Base-by-base conservation (phyloP, 1,284 basidiomycete genomes). In the Cryptococcus deneoformans region DNA sequence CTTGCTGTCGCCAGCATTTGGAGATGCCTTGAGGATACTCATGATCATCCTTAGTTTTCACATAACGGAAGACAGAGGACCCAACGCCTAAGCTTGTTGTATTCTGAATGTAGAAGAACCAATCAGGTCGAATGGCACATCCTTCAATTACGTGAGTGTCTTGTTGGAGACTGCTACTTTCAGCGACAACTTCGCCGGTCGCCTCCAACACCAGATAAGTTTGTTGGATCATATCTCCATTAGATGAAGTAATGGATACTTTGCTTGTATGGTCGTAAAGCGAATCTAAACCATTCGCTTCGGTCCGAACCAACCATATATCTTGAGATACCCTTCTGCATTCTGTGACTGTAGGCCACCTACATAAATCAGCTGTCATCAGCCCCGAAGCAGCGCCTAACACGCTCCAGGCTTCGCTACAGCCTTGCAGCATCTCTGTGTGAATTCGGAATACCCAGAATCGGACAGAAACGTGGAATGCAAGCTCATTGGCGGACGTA, bases 371-470 rank as follows among this genome's bases (percentile, higher is more conserved):
- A 0, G 66, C 63, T 1, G 65, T 60, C 7, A 68, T 53, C 10
- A 70, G 36, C 0, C 64, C 69, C 44, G 42, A 42, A 3, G 52
- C 62, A 12, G 24, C 36, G 0, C 57, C 69, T 2, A 53, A n/a
- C 1, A 45, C 51, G 45, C 62, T 67, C 69, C 66, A 69, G 6
- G 56, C 62, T 49, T 67, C 56, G 2, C 61, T 66, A 10, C 50
- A 55, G 3, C 68, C 69, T 20, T 65, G 47, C 16, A 63, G 59
- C 14, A 68, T 45, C 16, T 56, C 29, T n/a, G 62, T 61, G 43
- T 70, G 64, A 3, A 69, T 50, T 12, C 70, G 58, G 1, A 62
- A 54, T 34, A 71, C 52, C 61, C 67, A 73, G 55, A 69, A 75
- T 5, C 71, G 62, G 14, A 69, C 5, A 7, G 66, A 64, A 5